Percentiles rank a stretch among this genome's conserved stretches.
Conservation (phyloP, 2,329 filamentous ascomycete species). For the Pestalotiopsis sp. region DNA sequence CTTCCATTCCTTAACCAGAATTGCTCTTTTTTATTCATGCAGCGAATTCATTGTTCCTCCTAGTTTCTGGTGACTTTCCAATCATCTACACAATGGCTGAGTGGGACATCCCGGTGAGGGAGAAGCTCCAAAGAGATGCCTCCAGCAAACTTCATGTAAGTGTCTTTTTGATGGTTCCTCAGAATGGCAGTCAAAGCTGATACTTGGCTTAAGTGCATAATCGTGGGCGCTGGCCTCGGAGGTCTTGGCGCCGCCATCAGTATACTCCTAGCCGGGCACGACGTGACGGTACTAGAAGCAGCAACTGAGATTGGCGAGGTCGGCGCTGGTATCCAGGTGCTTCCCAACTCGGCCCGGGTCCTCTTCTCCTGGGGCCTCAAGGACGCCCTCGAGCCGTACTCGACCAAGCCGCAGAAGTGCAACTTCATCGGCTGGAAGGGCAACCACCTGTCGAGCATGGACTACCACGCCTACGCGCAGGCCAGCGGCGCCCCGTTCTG, state of each 20-base stretch:
- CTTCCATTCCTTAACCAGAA: neutral
- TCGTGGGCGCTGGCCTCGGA: conserved; percentile 59
- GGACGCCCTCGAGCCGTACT: conserved; percentile 38
- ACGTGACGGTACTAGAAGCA: conserved; percentile 50
- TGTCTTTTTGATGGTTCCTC: conserved; percentile 8
- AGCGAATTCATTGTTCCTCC: neutral
- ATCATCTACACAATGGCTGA: neutral
- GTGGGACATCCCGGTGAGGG: conserved; percentile 9
- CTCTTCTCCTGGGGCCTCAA: conserved; percentile 52
- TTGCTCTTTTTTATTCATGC: too few species aligned
- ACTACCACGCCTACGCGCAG: conserved; percentile 44
- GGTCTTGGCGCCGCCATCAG: conserved; percentile 55
- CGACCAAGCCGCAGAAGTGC: conserved; percentile 43
- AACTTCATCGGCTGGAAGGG: conserved; percentile 59
- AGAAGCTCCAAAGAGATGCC: conserved; percentile 21
- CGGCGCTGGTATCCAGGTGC: conserved; percentile 54
- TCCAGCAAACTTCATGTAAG: conserved; percentile 24
- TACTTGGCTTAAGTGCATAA: conserved; percentile 42
- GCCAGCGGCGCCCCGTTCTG: conserved; percentile 47
- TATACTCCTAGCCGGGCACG: conserved; percentile 47
- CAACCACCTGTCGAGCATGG: conserved; percentile 47
- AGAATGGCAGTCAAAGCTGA: neutral
- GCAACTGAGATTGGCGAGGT: conserved; percentile 49
- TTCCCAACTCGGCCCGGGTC: conserved; percentile 49
- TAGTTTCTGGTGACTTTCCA: neutral